Base-by-base conservation (phyloP, 352 stramenopile species). In the Bremia lactucae region DNA sequence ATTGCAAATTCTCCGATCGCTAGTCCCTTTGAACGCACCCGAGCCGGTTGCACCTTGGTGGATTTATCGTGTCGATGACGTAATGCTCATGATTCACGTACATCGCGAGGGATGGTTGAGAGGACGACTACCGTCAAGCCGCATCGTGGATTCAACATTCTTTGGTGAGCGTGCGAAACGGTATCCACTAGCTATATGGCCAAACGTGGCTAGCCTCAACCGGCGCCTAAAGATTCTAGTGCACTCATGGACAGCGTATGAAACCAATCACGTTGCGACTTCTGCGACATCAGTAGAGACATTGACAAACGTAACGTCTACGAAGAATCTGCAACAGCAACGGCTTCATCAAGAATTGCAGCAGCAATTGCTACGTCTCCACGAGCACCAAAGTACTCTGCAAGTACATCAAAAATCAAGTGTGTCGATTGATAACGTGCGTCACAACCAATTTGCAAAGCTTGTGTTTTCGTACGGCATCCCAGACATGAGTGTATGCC, bases 401-500 rank as follows among this genome's bases (percentile, higher is more conserved):
- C 38, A 62, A 48, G 29, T 42, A 2, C 42, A 39, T 10, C 45
- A 54, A 10, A 52, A 52, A 9, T 25, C 44, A 3, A 55, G 21
- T 13, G 34, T 51, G 6, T 59, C 50, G 42, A 42, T 46, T 24
- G 25, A 59, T 26, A 47, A 52, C 4, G 48, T 54, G 0, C 77
- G 71, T 6, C 68, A 79, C 31, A 77, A 73, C 26, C 70, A 77
- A 13, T 93, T 93, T 43, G 77, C 79, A 2, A 85, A 83, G 40
- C 63, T 89, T 23, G 45, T 89, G 26, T 85, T 86, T 42, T 68
- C 69, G 14, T 81, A 72, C 19, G 81, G 81, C 5, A 82, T 94
- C 21, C 81, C 81, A 0, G 75, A 92, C 40, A 62, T 72, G 3
- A 63, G 68, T 9, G 62, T 53, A n/a, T 89, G 75, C 31, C 62